Conservation (phyloP, 2,329 filamentous ascomycete species). For the Colletotrichum chlorophyti region DNA sequence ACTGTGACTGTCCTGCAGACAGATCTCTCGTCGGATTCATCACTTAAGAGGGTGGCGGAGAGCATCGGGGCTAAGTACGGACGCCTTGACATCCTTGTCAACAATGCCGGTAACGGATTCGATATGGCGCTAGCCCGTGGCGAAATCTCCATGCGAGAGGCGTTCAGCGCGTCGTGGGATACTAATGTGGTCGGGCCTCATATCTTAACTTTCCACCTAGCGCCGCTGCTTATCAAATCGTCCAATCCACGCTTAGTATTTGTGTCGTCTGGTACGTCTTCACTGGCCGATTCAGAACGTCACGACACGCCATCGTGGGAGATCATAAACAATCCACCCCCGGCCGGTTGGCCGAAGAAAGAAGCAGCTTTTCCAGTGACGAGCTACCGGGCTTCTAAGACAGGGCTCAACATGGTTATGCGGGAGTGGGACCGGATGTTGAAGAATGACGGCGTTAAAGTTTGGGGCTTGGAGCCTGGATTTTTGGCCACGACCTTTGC, state of each 20-base stretch:
- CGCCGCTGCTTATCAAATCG: conserved; percentile 50
- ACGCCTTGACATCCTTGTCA: conserved; percentile 59
- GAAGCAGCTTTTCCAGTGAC: too few relatives aligned
- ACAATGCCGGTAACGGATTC: conserved; percentile 69
- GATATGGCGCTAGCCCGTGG: too few relatives aligned
- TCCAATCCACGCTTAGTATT: conserved; percentile 52
- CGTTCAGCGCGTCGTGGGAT: conserved; percentile 53
- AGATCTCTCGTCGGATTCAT: conserved; percentile 25
- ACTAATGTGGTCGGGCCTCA: conserved; percentile 56
- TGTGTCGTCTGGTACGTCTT: conserved; percentile 49
- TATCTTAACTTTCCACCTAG: conserved; percentile 41
- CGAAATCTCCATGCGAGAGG: conserved; percentile 39
- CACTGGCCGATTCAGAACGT: conserved; percentile 35
- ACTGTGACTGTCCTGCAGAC: conserved; percentile 16
- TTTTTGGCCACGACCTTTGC: conserved; percentile 49
- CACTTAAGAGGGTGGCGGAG: conserved; percentile 50
- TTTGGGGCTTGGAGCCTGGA: conserved; percentile 47
- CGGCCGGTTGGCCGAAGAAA: conserved; percentile 37
- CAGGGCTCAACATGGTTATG: conserved; percentile 56
- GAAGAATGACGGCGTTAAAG: conserved; percentile 48
- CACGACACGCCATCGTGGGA: too few relatives aligned
- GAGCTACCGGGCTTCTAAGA: conserved; percentile 48
- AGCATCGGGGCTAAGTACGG: conserved; percentile 49
- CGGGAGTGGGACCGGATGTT: conserved; percentile 48
- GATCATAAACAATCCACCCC: conserved; percentile 48